Base-by-base conservation (phyloP, 202 grass and related monocot species). In the Brachypodium distachyon region DNA sequence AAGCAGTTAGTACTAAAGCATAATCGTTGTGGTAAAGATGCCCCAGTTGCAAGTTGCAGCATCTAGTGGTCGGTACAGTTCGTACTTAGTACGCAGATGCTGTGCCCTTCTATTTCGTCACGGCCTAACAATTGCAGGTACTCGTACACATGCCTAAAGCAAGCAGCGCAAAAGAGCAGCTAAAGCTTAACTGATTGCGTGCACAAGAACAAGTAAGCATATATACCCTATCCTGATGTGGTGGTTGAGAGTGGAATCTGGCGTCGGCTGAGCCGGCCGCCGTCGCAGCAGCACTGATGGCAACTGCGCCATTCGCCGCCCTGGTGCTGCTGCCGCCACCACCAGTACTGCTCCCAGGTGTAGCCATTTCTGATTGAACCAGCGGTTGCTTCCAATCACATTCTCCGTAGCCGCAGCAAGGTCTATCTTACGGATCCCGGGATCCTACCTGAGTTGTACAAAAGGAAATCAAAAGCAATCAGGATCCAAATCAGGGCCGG, bases 251-350 rank as follows among this genome's bases (percentile, higher is more conserved):
- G 29, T 77, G 88, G 83, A 91, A 89, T 81, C 85, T 91, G 43
- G 83, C 71, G 36, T 91, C 86, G 33, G 83, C 85, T 11, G 90
- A 85, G 58, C 83, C 90, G 82, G 80, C 87, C 73, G 77, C 88
- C 55, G 88, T 85, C 55, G 85, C 91, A 0, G 93, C 93, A 27
- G 93, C 90, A 70, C 77, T 91, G 77, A 93, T 89, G 61, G 86
- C 73, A 72, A 81, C 78, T 40, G 85, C 67, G 67, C 85, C 85
- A 64, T 77, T 86, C 12, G 33, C 73, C 28, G 73, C 48, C 70
- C 84, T 72, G 77, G 78, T 87, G 75, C 57, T 82, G 66, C 55
- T 48, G 6, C 81, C 42, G 46, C 82, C 70, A 67, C 70, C 82
- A 51, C 83, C 83, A 47, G 75, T 76, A 63, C 82, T 84, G 75